A percentile compares a stretch with the other conserved stretches of the same genome.
phyloP scores from a whole-genome alignment of 2,329 filamentous ascomycete genomes.

The Talaromyces funiculosus region DNA sequence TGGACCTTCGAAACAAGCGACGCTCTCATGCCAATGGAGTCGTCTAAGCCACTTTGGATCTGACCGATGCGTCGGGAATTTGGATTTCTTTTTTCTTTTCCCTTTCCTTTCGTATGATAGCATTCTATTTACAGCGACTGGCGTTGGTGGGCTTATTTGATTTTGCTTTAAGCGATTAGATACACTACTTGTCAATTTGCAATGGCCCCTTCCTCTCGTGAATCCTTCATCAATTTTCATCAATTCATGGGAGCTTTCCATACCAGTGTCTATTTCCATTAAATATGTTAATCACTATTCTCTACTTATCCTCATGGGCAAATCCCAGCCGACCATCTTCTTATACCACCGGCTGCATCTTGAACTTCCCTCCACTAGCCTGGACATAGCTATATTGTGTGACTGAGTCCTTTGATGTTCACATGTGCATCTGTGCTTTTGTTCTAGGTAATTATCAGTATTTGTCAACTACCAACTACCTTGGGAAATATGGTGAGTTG shows the following conservation, averaged over 20 bases:
- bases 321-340: not conserved
- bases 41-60: not conserved
- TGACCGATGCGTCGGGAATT: not conserved
- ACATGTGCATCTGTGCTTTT: too few species aligned
- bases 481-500: too few species aligned
- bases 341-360: not conserved
- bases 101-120: not conserved
- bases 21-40: not conserved
- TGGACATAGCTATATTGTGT: not conserved
- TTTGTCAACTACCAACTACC: too few species aligned
- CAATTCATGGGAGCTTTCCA: not conserved
- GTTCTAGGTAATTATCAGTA: too few species aligned
- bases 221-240: not conserved
- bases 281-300: not conserved
- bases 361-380: conserved; percentile 4
- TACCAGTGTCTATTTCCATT: not conserved
- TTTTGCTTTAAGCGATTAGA: not conserved
- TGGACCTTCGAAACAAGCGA: not conserved
- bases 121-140: not conserved
- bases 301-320: too few species aligned
- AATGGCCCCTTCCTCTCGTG: too few species aligned
- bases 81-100: not conserved
- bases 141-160: not conserved
- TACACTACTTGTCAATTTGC: not conserved
- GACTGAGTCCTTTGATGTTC: not conserved